Evolutionary conservation across 1,284 basidiomycete species (phyloP), one percentile per base, ranked within the genome.

Genomic region (Tilletia horrida): DNA sequence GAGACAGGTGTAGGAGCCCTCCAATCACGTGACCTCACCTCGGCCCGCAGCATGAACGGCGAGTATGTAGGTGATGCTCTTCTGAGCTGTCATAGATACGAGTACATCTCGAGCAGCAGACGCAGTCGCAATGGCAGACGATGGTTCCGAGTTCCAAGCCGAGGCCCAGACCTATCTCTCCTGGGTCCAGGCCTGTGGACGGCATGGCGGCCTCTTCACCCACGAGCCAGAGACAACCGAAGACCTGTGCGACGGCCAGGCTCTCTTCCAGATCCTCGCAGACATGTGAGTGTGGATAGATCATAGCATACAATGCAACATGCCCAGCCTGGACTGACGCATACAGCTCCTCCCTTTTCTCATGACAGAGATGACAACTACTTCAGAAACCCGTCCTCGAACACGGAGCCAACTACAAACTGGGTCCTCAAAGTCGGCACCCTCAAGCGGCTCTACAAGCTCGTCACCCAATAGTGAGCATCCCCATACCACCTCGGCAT

Each of bases 401-500:
- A 25, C 72, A 77, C 42, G 31, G 59, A 63, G 66, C 70, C 13
- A 68, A 74, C 23, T 68, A 69, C 13, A 73, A 89, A 91, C 83
- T 93, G 91, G 92, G 90, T 92, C 65, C 83, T 93, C 57, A 88
- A 90, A n/a, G 91, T 93, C 82, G 88, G 86, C 79, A 83, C 89
- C 16, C 86, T 93, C 69, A 93, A 94, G 79, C 87, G 90, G 23
- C 86, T 93, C 52, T 93, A 91, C 82, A 87, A 92, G 66, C 86
- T 93, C 55, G 89, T 93, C 85, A 90, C 90, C 1, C 91, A 92
- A 78, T 93, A 93, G 57, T 63, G 52, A 42, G 64, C 62, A 14
- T 23, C 18, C 1, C 18, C 47, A n/a, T 48, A 16, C 8, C 25
- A 23, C 11, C 25, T n/a, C 18, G 8, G 47, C 47, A 23, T n/a